Conservation (phyloP, 805 yeast species). For the Candida boleticola region DNA sequence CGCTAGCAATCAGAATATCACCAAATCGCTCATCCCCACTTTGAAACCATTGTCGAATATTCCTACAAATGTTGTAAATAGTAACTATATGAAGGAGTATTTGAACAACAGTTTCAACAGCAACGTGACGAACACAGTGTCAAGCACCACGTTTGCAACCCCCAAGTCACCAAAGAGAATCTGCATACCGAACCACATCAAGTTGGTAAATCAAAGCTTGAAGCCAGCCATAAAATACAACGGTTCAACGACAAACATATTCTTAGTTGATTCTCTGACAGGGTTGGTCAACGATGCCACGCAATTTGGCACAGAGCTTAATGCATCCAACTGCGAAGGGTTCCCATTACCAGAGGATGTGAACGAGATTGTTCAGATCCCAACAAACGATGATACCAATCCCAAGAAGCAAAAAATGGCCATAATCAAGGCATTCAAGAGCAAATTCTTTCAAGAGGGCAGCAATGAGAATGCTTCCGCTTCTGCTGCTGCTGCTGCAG, state of each 20-base stretch:
- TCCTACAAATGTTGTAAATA: conserved; percentile 15
- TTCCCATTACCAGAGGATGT: conserved; percentile 58
- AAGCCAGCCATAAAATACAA: conserved; percentile 31
- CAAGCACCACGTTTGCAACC: not conserved
- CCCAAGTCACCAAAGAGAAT: conserved; percentile 37
- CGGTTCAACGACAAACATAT: conserved; percentile 28
- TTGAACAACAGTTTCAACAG: not conserved
- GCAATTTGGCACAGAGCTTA: conserved; percentile 65
- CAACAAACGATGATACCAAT: conserved; percentile 37
- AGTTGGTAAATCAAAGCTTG: conserved; percentile 17
- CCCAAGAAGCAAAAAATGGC: conserved; percentile 33
- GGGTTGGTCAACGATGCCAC: conserved; percentile 64
- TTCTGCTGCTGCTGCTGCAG: not conserved
- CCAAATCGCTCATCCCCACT: conserved; percentile 21
- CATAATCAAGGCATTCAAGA: conserved; percentile 34
- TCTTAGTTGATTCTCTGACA: conserved; percentile 60
- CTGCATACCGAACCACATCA: conserved; percentile 41
- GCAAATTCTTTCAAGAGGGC: conserved; percentile 8
- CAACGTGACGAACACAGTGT: not conserved
- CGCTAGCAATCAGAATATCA: conserved; percentile 5
- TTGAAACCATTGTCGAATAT: conserved; percentile 22
- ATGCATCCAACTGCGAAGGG: conserved; percentile 60
- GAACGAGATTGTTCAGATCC: conserved; percentile 60
- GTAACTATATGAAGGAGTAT: not conserved
- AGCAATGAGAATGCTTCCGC: too few relatives aligned